Conservation (phyloP, 768 basidiomycete species). For the Panus rudis region DNA sequence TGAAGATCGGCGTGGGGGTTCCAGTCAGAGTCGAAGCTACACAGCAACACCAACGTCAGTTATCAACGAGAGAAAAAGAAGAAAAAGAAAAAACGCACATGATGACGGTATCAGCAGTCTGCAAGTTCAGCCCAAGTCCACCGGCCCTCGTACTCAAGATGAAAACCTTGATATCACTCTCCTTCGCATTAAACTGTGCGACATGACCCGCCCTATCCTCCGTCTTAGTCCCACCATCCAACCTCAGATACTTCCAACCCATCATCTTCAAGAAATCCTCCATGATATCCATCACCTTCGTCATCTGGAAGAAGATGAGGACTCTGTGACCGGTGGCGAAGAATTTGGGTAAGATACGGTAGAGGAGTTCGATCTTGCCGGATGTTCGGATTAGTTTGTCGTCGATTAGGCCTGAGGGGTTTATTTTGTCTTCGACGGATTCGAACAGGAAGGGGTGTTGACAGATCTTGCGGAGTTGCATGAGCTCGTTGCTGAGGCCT, state of each 20-base stretch:
- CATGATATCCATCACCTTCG: conserved; percentile 98
- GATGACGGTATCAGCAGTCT: conserved; percentile 94
- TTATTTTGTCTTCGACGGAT: conserved; percentile 91
- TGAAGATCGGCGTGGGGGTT: conserved; percentile 99
- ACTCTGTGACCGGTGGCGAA: conserved; percentile 90
- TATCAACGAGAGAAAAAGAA: background rate
- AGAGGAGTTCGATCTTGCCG: conserved; percentile 91
- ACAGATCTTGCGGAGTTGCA: conserved; percentile 97
- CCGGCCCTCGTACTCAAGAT: conserved; percentile 92
- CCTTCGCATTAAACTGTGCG: conserved; percentile 80
- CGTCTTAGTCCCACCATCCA: conserved; percentile 96
- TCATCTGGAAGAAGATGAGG: conserved; percentile 99
- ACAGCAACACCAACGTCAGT: conserved; percentile 2
- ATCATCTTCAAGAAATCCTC: conserved; percentile 89
- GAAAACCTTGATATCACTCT: conserved; percentile 86
- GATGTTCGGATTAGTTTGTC: conserved; percentile 80
- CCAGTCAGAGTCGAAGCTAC: conserved; percentile 80
- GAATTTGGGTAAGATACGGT: conserved; percentile 90
- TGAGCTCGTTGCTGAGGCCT: conserved; percentile 88
- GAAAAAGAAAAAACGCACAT: conserved; percentile 48
- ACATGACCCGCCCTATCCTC: conserved; percentile 89
- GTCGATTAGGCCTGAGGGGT: conserved; percentile 73
- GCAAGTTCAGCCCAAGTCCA: conserved; percentile 90
- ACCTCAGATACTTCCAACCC: conserved; percentile 80
- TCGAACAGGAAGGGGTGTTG: conserved; percentile 97